Conservation (phyloP, 495 filamentous ascomycete genomes). For the Penicillium desertorum region DNA sequence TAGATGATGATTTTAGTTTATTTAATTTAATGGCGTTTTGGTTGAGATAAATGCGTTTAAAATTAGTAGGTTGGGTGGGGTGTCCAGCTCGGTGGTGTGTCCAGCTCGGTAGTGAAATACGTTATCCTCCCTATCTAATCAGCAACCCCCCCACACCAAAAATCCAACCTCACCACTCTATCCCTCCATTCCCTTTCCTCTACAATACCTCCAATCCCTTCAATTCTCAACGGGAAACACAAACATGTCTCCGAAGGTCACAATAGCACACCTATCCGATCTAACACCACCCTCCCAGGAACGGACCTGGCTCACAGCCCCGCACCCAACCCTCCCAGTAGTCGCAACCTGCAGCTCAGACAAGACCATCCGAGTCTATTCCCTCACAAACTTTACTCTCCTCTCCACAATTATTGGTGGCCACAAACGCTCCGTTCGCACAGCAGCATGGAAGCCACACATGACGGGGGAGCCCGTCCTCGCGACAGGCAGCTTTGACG, state of each 20-base stretch:
- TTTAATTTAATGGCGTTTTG: no score
- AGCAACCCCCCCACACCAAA: slow-evolving; percentile 9
- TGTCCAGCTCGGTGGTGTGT: no score
- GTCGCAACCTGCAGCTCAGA: slow-evolving; percentile 85
- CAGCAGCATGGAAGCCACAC: slow-evolving; percentile 80
- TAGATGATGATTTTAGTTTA: no score
- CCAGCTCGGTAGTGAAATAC: no score
- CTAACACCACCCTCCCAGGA: slow-evolving; percentile 63
- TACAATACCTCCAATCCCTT: not conserved
- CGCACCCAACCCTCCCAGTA: slow-evolving; percentile 84
- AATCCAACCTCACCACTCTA: not conserved
- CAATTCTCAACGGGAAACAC: not conserved
- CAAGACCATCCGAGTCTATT: slow-evolving; percentile 85
- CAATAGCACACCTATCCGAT: slow-evolving; percentile 34
- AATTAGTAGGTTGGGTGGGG: no score
- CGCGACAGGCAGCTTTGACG: slow-evolving; percentile 90
- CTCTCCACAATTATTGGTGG: slow-evolving; percentile 80
- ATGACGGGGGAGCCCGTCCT: slow-evolving; percentile 65
- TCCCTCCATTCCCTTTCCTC: no score
- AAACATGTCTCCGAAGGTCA: slow-evolving; percentile 1
- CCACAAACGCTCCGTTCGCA: slow-evolving; percentile 82
- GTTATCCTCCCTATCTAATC: slow-evolving; percentile 15
- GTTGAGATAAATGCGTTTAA: no score
- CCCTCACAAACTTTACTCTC: slow-evolving; percentile 72
- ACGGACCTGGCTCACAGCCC: slow-evolving; percentile 80